Base-by-base conservation (phyloP, 768 basidiomycete genomes). In the Strobilomyces echinocephalus region DNA sequence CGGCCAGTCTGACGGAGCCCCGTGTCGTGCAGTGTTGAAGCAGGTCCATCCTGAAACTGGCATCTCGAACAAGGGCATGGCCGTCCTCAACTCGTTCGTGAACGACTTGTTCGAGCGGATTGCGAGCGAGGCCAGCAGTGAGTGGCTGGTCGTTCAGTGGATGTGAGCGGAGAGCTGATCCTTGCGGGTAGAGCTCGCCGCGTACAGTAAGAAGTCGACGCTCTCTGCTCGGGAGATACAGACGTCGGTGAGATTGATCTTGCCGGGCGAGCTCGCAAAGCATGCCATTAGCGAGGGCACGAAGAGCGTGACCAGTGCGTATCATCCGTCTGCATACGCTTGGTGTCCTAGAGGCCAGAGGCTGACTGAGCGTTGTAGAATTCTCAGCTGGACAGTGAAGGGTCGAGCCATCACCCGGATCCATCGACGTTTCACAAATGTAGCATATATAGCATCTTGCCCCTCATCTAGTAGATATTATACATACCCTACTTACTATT, bases 251-350 rank as follows among this genome's bases (percentile, higher is more conserved):
- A 77, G 85, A 55, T 74, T 85, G 53, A 85, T 87, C 72, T 76
- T 87, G 34, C 84, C 85, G 14, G 85, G 84, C 59, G 84, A 85
- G 68, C 76, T 87, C 28, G 81, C 83, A 53, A 87, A 87, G 73
- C 85, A 87, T 66, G 85, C 85, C 57, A 85, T 87, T 69, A 85
- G 83, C 33, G 85, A 87, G 71, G 85, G 85, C 55, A 87, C 83
- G 20, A 83, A 83, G 73, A 78, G 75, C 41, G 81, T 83, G 34
- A 83, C 82, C 18, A 68, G 66, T 68, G n/a, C 18, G 63, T 68
- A n/a, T 54, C 14, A 3, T 51, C 33, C 34, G 3, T 3, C 20
- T 4, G 4, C 24, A 24, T 24, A 43, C 36, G 8, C 12, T 6
- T 36, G 5, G 1, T 11, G 16, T 2, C 5, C 21, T 21, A 5